phyloP scores from a whole-genome alignment of 2,329 filamentous ascomycete genomes.

The Capronia americana region DNA sequence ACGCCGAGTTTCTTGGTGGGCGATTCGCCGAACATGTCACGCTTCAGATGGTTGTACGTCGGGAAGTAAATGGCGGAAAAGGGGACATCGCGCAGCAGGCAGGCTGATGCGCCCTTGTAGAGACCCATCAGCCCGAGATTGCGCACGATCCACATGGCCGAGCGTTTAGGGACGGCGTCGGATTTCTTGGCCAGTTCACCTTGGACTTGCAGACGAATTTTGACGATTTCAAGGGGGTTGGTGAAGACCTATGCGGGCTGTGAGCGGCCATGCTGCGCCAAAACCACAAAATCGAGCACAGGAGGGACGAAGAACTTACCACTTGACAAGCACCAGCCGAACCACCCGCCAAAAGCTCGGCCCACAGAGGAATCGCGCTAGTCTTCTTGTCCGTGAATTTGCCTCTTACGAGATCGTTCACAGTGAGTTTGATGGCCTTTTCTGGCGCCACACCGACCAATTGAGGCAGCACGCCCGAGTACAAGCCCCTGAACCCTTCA shows the following conservation, averaged over 20 bases:
- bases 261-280: conserved; percentile 8
- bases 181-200: conserved; percentile 90
- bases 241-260: conserved; percentile 76
- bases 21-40: conserved; percentile 88
- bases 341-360: conserved; percentile 87
- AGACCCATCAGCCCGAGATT: conserved; percentile 92
- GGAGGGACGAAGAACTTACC: conserved; percentile 62
- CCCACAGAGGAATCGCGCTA: conserved; percentile 71
- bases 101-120: conserved; percentile 96
- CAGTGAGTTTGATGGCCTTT: conserved; percentile 98
- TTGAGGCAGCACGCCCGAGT: conserved; percentile 93
- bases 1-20: conserved; percentile 84
- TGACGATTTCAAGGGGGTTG: conserved; percentile 98
- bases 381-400: conserved; percentile 75
- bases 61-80: conserved; percentile 99
- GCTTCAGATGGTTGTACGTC: conserved; percentile 92
- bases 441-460: conserved; percentile 97
- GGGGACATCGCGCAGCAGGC: conserved; percentile 91
- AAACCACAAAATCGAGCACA: conserved; percentile 5
- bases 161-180: conserved; percentile 81
- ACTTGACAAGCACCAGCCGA: conserved; percentile 93
- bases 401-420: conserved; percentile 89
- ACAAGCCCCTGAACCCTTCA: conserved; percentile 86
- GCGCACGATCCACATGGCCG: conserved; percentile 95
- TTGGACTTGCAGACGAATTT: conserved; percentile 97